phyloP scores from a whole-genome alignment of 2,329 filamentous ascomycete species.

The Ascochyta lentis region DNA sequence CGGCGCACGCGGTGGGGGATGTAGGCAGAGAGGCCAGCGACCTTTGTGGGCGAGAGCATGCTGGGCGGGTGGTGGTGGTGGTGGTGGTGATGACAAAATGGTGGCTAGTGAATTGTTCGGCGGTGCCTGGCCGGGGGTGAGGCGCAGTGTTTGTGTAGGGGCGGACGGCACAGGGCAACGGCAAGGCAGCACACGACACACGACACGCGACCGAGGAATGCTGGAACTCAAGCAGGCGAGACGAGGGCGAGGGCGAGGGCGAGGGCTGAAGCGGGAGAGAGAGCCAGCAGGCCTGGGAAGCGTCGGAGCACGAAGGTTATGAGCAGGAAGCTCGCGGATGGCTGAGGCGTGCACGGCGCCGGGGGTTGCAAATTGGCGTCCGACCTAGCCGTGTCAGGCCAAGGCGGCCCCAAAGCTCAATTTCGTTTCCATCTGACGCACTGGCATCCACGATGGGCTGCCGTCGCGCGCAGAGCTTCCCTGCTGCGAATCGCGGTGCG shows the following conservation, averaged over 20 bases:
- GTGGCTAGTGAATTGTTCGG: conserved; percentile 23
- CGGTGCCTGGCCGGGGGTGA: conserved; percentile 28
- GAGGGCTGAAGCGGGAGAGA: conserved; percentile 7
- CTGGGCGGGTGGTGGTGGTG: conserved; percentile 19
- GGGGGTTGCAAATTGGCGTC: conserved; percentile 33
- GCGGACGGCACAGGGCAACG: conserved; percentile 11
- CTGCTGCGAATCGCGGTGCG: conserved; percentile 5
- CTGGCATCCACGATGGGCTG: conserved; percentile 10
- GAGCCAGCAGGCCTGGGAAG: conserved; percentile 21
- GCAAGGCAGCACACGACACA: conserved; percentile 30
- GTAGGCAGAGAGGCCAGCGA: conserved; percentile 58
- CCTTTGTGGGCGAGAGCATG: conserved; percentile 52
- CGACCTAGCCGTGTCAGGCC: conserved; percentile 21
- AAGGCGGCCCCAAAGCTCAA: conserved; percentile 17
- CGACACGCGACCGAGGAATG: conserved; percentile 32
- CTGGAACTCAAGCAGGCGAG: conserved; percentile 9
- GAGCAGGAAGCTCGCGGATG: conserved; percentile 42
- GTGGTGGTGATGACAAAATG: conserved; percentile 38
- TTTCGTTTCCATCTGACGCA: conserved; percentile 30
- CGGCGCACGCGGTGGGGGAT: conserved; percentile 71
- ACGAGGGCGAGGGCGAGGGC: conserved; percentile 4
- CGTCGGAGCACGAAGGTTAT: conserved; percentile 39
- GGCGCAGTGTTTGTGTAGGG: conserved; percentile 13
- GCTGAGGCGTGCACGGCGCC: conserved; percentile 37
- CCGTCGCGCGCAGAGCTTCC: conserved; percentile 8